Conservation (phyloP, 495 filamentous ascomycete genomes). For the Hypomontagnella monticulosa region DNA sequence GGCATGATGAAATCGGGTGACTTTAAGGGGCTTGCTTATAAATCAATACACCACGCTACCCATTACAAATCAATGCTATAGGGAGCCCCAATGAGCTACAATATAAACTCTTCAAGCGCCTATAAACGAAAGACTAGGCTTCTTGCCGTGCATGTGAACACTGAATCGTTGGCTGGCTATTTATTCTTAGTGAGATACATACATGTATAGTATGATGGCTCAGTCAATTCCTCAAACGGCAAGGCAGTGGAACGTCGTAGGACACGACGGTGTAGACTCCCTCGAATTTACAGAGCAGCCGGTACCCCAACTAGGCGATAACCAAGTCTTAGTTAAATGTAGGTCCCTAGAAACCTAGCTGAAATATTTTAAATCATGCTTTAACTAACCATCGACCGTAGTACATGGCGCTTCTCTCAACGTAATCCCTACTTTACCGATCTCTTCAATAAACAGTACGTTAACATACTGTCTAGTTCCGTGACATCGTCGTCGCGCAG, state of each 20-base stretch:
- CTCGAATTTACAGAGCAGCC: slow-evolving; percentile 37
- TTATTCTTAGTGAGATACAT: background rate
- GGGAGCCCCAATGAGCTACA: too few species aligned
- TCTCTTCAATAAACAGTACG: background rate
- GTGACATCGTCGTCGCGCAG: slow-evolving; percentile 50
- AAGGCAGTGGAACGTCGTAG: slow-evolving; percentile 42
- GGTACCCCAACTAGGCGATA: slow-evolving; percentile 37
- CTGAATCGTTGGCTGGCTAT: too few species aligned
- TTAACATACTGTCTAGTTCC: slow-evolving; percentile 7
- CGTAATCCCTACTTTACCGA: background rate
- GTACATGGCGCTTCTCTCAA: slow-evolving; percentile 27
- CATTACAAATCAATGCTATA: too few species aligned
- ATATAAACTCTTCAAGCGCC: too few species aligned
- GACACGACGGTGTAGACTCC: slow-evolving; percentile 18
- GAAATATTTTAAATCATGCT: background rate
- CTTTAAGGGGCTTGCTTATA: too few species aligned
- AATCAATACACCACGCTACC: too few species aligned
- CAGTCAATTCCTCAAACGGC: slow-evolving; percentile 32
- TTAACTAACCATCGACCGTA: background rate
- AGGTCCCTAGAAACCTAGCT: background rate
- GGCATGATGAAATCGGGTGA: too few species aligned
- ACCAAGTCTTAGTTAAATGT: slow-evolving; percentile 43
- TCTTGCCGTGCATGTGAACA: too few species aligned
- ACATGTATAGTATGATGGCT: background rate
- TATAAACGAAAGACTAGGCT: too few species aligned